phyloP scores from a whole-genome alignment of 441 rosid genomes.

The Dalechampia spathulata region DNA sequence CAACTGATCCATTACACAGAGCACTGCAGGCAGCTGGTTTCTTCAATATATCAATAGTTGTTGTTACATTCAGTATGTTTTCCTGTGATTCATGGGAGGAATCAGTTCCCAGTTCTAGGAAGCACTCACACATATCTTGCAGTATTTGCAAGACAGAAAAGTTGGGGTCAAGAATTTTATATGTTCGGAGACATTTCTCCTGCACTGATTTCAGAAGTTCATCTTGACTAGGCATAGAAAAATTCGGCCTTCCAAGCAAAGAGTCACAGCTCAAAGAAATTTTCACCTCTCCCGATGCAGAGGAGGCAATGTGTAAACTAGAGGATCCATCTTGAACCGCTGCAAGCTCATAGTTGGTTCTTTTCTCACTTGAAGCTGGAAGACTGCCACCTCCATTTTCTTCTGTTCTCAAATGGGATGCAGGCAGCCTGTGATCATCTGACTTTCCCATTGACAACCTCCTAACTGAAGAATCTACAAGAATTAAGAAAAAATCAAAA shows the following conservation, averaged over 20 bases:
- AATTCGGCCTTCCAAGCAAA: conserved; percentile 41
- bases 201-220: conserved; percentile 65
- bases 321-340: conserved; percentile 28
- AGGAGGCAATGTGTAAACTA: conserved; percentile 63
- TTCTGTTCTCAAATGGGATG: conserved; percentile 22
- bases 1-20: conserved; percentile 17
- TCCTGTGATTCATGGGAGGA: conserved; percentile 54
- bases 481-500: conserved; percentile 13
- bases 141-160: conserved; percentile 58
- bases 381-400: conserved; percentile 21
- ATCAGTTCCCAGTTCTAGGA: conserved; percentile 57
- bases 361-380: conserved; percentile 23
- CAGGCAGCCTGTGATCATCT: conserved; percentile 24
- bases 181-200: conserved; percentile 61
- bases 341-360: conserved; percentile 25
- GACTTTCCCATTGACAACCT: conserved; percentile 20
- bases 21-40: conserved; percentile 36
- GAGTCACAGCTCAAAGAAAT: conserved; percentile 61
- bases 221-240: conserved; percentile 55
- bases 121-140: conserved; percentile 77
- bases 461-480: conserved; percentile 28
- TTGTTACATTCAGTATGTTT: conserved; percentile 27
- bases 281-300: conserved; percentile 77
- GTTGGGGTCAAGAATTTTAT: conserved; percentile 66
- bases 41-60: conserved; percentile 34